Evolutionary conservation across 768 basidiomycete species (phyloP), one percentile per base, ranked within the genome.

Genomic region (Cystofilobasidium macerans): DNA sequence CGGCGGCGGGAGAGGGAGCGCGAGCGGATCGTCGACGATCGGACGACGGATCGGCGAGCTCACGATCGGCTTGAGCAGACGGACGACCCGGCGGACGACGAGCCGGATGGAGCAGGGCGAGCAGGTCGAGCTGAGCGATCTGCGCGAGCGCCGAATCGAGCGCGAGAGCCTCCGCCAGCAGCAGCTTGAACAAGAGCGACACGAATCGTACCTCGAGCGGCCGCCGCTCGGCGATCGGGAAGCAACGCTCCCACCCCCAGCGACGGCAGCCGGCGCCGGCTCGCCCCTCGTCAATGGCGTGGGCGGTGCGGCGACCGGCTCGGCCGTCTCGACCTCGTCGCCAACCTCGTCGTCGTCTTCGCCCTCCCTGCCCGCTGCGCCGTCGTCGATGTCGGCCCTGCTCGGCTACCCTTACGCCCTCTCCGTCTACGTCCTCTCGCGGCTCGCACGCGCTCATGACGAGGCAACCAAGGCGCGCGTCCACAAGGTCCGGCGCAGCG

Each of bases 401-500:
- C 36, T 51, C 45, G 53, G 38, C 53, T 61, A 53, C 38, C 65
- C 67, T 7, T 66, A 63, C 65, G 38, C 67, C 3, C 71, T 81
- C 38, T 64, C 84, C 13, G 81, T 80, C 67, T 78, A 77, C 20
- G 84, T 83, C 80, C 87, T 81, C 71, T 78, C 80, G 5, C 80
- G 80, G 1, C 75, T 90, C 18, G 82, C 86, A 2, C 82, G 81
- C n/a, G 88, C 83, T 28, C 87, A 90, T 73, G 77, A 84, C 36
- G 78, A 80, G 1, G 88, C 89, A 24, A 43, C 65, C n/a, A 67
- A 64, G 28, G 48, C 40, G 11, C 57, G 53, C n/a, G 62, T 45
- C 3, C 45, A 32, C 32, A 56, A 40, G 86, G 86, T 2, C 80
- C 47, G 63, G 67, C 62, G n/a, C 60, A 28, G 58, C 54, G 63